Percentiles rank a stretch among this genome's conserved stretches.
phyloP scores from a whole-genome alignment of 768 basidiomycete genomes.

The Leucogyrophana mollusca region DNA sequence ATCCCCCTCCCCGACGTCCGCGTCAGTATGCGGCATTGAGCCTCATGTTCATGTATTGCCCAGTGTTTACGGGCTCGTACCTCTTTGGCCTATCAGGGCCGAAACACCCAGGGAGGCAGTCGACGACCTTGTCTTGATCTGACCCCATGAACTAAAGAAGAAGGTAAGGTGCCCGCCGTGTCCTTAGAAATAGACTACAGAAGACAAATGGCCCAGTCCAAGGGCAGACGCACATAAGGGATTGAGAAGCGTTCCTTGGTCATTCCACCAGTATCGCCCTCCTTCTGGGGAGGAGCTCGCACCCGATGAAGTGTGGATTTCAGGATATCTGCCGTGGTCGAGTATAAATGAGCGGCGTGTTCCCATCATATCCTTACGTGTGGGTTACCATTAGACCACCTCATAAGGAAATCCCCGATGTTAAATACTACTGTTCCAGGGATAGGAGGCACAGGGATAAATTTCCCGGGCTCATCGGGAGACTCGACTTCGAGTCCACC shows the following conservation, averaged over 20 bases:
- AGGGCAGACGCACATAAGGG: conserved; percentile 46
- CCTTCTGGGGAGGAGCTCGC: conserved; percentile 32
- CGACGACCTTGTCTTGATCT: conserved; percentile 42
- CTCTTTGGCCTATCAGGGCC: conserved; percentile 44
- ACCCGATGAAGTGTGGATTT: conserved; percentile 52
- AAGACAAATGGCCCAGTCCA: neutral
- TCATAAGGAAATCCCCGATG: conserved; percentile 49
- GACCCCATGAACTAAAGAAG: conserved; percentile 28
- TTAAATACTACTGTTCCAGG: conserved; percentile 50
- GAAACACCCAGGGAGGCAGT: conserved; percentile 53
- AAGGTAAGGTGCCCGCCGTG: too few relatives aligned
- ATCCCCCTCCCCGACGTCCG: too few relatives aligned
- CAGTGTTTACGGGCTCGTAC: conserved; percentile 45
- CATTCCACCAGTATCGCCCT: conserved; percentile 23
- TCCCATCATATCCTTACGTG: neutral
- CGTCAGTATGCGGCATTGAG: conserved; percentile 36
- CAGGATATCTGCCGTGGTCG: conserved; percentile 26
- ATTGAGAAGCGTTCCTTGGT: conserved; percentile 59
- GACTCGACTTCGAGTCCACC: conserved; percentile 65
- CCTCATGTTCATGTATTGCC: conserved; percentile 38
- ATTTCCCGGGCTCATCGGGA: conserved; percentile 43
- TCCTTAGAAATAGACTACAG: too few relatives aligned
- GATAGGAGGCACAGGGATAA: conserved; percentile 41
- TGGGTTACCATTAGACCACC: conserved; percentile 35
- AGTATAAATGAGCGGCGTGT: neutral